A percentile compares a stretch with the other conserved stretches of the same genome.
Conservation (phyloP, 2,329 filamentous ascomycete genomes). For the Tympanopsis confertula region DNA sequence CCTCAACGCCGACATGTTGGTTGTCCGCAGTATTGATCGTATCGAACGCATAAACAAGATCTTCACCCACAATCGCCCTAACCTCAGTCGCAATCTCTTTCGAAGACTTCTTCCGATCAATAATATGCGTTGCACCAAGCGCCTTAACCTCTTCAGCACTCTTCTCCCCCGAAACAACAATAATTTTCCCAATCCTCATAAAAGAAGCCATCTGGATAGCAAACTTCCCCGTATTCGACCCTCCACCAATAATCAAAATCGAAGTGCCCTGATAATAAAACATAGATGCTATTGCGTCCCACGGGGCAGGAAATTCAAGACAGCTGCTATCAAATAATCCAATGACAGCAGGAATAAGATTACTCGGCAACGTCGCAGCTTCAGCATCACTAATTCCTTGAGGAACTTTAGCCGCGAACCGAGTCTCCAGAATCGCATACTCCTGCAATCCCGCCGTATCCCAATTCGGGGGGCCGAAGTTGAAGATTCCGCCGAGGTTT, state of each 20-base stretch:
- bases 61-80: not conserved
- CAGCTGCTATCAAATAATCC: not conserved
- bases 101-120: not conserved
- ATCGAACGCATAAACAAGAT: not conserved
- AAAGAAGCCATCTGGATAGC: not conserved
- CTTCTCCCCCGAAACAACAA: not conserved
- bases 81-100: not conserved
- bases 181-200: not conserved
- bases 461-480: no score
- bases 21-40: not conserved
- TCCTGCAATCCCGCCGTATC: no score
- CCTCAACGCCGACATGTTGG: not conserved
- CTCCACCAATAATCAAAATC: not conserved
- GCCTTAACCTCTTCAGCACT: not conserved
- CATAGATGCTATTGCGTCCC: no score
- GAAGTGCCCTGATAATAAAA: not conserved
- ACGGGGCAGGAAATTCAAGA: no score
- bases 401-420: not conserved
- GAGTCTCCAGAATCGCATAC: not conserved
- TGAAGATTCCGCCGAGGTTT: no score
- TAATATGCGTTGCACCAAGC: not conserved
- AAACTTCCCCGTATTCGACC: not conserved
- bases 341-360: not conserved
- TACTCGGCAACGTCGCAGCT: not conserved
- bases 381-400: not conserved